Evolutionary conservation across 768 basidiomycete species (phyloP), one percentile per base, ranked within the genome.

Genomic region (Pulveroboletus sp.): DNA sequence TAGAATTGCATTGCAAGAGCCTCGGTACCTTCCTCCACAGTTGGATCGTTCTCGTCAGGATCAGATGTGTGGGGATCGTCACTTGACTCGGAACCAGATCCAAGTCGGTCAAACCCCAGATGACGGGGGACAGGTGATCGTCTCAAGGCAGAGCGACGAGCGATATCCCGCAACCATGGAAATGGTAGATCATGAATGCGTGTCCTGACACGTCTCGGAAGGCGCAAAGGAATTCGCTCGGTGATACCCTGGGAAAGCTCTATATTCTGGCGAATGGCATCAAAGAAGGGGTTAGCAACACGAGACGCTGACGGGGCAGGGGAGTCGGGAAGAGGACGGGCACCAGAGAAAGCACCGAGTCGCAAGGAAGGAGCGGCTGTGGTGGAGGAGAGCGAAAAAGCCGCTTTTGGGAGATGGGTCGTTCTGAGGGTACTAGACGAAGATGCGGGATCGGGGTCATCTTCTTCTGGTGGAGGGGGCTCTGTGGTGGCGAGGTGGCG

Each of bases 1-100:
- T 94, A 93, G 65, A 95, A 98, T 69, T 98, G 93, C 77, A 83
- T 83, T 2, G 94, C 93, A 28, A 98, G 80, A 1, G 79, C 75
- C 55, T 93, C 88, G 1, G 86, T 78, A 24, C 85, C 85, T 48
- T 88, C 81, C 4, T 89, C 83, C 8, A 81, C 67, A 28, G 74
- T 69, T 1, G 71, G 69, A 32, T 69, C 63, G 10, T 66, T 56
- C 18, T 69, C 66, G n/a, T 68, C 67, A 1, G 66, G 66, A 43
- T 69, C 68, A 18, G 65, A 66, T 11, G 60, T 57, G 28, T 56
- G 57, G 12, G 59, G 58, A 32, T 70, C 69, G 31, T 72, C 71
- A 27, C 68, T 64, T 11, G 66, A 70, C 50, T 72, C 72, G 30
- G 65, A 69, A 38, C 64, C 71, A 0, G 59, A 59, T 43, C 56